Base-by-base conservation (phyloP, 352 stramenopile genomes). In the Thraustotheca clavata region DNA sequence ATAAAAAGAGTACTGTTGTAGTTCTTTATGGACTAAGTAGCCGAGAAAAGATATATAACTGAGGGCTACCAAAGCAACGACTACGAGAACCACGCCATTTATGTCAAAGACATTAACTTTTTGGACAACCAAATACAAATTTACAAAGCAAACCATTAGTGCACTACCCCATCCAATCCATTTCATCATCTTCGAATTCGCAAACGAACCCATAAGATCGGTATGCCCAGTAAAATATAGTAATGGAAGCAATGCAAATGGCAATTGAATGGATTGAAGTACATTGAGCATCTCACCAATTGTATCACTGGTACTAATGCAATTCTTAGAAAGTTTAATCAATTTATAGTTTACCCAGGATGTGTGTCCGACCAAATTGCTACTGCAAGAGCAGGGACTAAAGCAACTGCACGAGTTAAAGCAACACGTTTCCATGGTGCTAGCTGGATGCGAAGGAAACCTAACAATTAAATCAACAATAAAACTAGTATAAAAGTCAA, bases 221-320 rank as follows among this genome's bases (percentile, higher is more conserved):
- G 54, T 66, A 14, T 77, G 86, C 59, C 83, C 89, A 29, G 86
- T 95, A 60, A 96, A 95, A 16, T 89, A 76, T 5, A 98, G 67
- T 34, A 97, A 73, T 0, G 91, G 91, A 1, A 97, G 70, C 46
- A 97, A 71, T 12, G 89, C 90, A 59, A 97, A 97, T 24, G 91
- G 91, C 9, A 97, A 74, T 66, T 96, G 88, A 54, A 97, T 87
- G 18, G 80, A 95, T 71, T 97, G 90, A 32, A 97, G 69, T 31
- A 97, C 88, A 52, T 97, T 97, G 18, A 97, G 77, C 36, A 87
- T 73, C 66, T 97, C 87, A 66, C 95, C 83, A 72, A 97, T 89
- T 52, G 76, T 74, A 59, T 97, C 89, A 52, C 78, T 96, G 38
- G 87, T 73, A 4, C 36, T 65, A 54, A 3, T 49, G 12, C 38